Conservation (phyloP, 208 protist species). For the Leishmania tropica region DNA sequence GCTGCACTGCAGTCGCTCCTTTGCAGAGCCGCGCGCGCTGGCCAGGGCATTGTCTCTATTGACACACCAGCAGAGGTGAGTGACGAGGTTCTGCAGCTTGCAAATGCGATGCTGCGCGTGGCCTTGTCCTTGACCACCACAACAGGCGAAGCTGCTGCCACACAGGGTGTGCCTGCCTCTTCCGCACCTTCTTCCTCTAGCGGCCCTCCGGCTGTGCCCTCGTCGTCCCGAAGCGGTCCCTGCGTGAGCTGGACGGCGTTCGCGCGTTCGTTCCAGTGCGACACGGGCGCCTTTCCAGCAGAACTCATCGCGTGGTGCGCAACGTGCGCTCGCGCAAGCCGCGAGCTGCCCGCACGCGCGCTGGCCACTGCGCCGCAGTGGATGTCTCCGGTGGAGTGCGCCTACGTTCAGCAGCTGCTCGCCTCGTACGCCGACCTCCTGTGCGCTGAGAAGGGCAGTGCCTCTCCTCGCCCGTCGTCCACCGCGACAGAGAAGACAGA, state of each 20-base stretch:
- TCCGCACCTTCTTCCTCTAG: background rate
- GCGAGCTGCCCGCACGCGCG: background rate
- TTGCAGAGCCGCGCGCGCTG: background rate
- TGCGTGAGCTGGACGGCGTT: constrained; percentile 30
- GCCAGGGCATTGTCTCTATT: background rate
- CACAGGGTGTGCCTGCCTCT: background rate
- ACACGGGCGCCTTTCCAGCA: constrained; percentile 36
- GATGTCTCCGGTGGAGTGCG: constrained; percentile 38
- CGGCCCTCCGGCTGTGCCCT: background rate
- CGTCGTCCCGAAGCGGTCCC: background rate
- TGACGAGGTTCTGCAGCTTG: constrained; percentile 6
- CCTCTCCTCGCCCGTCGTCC: background rate
- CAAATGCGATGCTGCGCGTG: constrained; percentile 23
- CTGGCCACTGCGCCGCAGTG: constrained; percentile 18
- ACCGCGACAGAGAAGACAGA: background rate
- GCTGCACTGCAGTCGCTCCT: constrained; percentile 20
- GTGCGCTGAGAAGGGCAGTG: background rate
- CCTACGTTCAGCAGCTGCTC: constrained; percentile 21
- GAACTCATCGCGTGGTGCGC: constrained; percentile 32
- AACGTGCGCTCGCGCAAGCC: constrained; percentile 8
- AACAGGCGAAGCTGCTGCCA: background rate
- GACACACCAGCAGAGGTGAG: background rate
- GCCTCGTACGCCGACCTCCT: constrained; percentile 12
- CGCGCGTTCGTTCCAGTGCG: constrained; percentile 31
- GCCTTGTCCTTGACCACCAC: constrained; percentile 4